Conservation (phyloP, 768 basidiomycete species). For the Mycena polygramma region DNA sequence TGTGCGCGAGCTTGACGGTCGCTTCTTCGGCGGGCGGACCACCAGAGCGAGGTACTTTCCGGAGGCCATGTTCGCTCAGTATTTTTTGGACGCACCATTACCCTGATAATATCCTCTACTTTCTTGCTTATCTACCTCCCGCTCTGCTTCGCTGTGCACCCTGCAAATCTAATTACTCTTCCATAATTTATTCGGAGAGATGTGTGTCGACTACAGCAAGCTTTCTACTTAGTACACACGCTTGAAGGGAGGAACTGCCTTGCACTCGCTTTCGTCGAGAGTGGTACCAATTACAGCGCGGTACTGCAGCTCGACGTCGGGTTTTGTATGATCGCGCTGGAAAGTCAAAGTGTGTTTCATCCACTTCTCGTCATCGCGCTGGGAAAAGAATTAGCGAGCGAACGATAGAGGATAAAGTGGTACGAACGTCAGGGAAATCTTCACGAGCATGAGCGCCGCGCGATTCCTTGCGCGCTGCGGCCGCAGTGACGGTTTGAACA, state of each 20-base stretch:
- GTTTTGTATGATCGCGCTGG: conserved; percentile 81
- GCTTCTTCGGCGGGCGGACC: conserved; percentile 90
- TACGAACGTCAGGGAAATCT: conserved; percentile 91
- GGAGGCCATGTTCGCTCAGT: conserved; percentile 65
- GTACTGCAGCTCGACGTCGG: conserved; percentile 92
- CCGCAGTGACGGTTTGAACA: conserved; percentile 93
- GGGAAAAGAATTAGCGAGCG: conserved; percentile 17
- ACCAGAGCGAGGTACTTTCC: conserved; percentile 89
- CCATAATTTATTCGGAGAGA: conserved; percentile 27
- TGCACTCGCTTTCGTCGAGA: conserved; percentile 97
- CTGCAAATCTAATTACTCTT: conserved; percentile 17
- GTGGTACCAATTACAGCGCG: conserved; percentile 88
- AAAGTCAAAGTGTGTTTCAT: conserved; percentile 98
- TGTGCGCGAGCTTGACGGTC: conserved; percentile 91
- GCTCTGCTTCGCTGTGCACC: neutral
- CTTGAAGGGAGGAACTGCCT: conserved; percentile 97
- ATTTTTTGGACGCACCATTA: conserved; percentile 64
- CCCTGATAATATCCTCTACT: conserved; percentile 32
- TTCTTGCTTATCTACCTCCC: neutral
- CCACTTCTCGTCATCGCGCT: conserved; percentile 95
- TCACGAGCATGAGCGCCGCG: conserved; percentile 99
- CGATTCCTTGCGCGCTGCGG: conserved; percentile 95
- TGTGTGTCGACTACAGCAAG: conserved; percentile 8
- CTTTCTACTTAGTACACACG: conserved; percentile 86
- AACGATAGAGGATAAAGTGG: neutral